phyloP scores from a whole-genome alignment of 495 filamentous ascomycete genomes.

The Aspergillus olivimuriae region DNA sequence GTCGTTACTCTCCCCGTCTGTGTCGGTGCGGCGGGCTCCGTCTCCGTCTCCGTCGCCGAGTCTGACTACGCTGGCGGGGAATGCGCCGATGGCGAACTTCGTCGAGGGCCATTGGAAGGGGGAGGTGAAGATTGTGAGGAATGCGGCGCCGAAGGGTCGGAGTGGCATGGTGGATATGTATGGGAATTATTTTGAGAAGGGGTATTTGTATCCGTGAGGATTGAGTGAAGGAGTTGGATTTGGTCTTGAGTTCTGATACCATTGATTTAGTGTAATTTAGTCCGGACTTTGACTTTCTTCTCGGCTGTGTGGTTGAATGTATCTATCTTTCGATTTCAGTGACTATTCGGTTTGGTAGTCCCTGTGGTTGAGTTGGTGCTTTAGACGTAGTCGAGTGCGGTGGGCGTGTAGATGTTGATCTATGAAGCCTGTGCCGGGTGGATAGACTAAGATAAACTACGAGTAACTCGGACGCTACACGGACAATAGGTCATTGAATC shows the following conservation, averaged over 20 bases:
- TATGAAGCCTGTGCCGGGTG: no score
- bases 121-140: constrained; percentile 46
- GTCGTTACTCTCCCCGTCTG: constrained; percentile 8
- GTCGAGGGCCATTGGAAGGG: constrained; percentile 50
- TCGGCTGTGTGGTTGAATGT: no score
- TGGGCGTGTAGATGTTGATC: no score
- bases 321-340: no score
- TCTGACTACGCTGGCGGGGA: constrained; percentile 1
- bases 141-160: constrained; percentile 34
- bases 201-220: constrained; percentile 43
- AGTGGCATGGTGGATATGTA: constrained; percentile 46
- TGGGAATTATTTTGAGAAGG: constrained; percentile 50
- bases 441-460: no score
- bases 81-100: constrained; percentile 25
- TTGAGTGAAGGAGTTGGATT: not conserved
- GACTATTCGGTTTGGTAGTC: no score
- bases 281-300: no score
- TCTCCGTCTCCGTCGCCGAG: constrained; percentile 12
- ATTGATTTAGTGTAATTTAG: no score
- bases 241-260: no score
- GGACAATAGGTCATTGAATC: constrained; percentile 1
- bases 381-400: no score
- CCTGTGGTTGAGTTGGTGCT: no score
- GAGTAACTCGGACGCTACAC: not conserved
- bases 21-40: constrained; percentile 4